Evolutionary conservation across 768 basidiomycete genomes (phyloP).

Genomic region (Boletus subcaerulescens): DNA sequence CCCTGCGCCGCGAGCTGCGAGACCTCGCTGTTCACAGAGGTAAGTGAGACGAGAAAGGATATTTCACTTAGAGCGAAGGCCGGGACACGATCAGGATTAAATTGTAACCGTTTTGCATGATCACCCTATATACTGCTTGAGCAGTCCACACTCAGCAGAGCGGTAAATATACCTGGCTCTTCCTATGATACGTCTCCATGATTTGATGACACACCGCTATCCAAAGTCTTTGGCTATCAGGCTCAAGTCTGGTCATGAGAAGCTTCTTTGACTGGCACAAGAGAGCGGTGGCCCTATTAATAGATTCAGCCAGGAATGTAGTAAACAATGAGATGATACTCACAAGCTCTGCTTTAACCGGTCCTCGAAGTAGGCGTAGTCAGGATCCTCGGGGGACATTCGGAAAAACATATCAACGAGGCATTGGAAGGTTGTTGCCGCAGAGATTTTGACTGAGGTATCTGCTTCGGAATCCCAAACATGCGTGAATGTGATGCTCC

Average conservation of each 20-base stretch:
- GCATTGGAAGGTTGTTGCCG: constrained; percentile 48
- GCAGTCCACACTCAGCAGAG: neutral
- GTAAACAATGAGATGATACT: constrained; percentile 18
- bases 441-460: constrained; percentile 60
- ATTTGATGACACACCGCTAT: constrained; percentile 59
- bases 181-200: constrained; percentile 52
- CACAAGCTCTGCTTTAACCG: constrained; percentile 52
- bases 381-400: constrained; percentile 39
- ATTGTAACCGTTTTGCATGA: constrained; percentile 49
- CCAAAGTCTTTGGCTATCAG: constrained; percentile 67
- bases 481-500: constrained; percentile 46
- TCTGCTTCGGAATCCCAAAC: constrained; percentile 66
- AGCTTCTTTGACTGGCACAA: constrained; percentile 57
- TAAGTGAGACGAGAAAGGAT: constrained; percentile 65
- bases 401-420: constrained; percentile 44
- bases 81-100: constrained; percentile 50
- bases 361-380: constrained; percentile 35
- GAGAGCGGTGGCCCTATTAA: constrained; percentile 21
- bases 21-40: constrained; percentile 64
- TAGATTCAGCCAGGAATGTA: neutral
- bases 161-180: constrained; percentile 41
- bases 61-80: constrained; percentile 71
- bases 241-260: constrained; percentile 55
- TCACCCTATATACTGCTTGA: constrained; percentile 32
- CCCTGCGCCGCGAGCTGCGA: constrained; percentile 67